These are phyloP conservation scores for Fonsecaea nubica DNA, from an alignment of 2,329 filamentous ascomycete genomes.

Conservation along the genomic window DNA sequence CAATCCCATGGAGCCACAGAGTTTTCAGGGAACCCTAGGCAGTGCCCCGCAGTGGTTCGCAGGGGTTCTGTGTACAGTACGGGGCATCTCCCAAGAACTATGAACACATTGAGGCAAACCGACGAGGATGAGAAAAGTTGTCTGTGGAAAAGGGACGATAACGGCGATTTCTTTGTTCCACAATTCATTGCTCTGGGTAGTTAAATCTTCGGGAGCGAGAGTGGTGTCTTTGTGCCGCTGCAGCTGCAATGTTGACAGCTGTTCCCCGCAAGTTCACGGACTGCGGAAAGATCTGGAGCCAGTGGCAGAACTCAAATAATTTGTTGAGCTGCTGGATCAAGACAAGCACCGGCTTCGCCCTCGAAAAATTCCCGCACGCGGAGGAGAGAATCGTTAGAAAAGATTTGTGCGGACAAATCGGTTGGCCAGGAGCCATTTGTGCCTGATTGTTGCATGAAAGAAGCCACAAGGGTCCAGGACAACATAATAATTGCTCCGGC, in stretches of 20 bases:
- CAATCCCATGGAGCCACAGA: background rate
- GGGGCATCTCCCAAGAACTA: background rate
- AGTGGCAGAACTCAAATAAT: conserved; percentile 3
- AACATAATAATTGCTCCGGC: conserved; percentile 1
- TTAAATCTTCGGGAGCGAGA: background rate
- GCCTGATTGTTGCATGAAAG: conserved; percentile 21
- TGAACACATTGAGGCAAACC: background rate
- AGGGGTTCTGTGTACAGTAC: background rate
- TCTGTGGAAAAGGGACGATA: background rate
- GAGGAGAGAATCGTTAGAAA: conserved; percentile 5
- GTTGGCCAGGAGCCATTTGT: conserved; percentile 19
- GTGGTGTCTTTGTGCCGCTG: background rate
- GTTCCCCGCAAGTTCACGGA: background rate
- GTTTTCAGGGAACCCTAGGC: background rate
- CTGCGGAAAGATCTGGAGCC: background rate
- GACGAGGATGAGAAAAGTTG: background rate
- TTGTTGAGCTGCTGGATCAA: conserved; percentile 7
- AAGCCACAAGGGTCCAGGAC: background rate
- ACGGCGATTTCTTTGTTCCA: background rate
- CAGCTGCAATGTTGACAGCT: background rate
- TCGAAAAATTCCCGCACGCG: background rate
- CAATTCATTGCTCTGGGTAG: background rate
- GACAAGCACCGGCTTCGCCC: background rate
- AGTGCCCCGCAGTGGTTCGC: background rate
- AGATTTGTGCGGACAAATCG: conserved; percentile 17